Conservation (phyloP, 2,329 filamentous ascomycete genomes). For the Ophiocordyceps australis region DNA sequence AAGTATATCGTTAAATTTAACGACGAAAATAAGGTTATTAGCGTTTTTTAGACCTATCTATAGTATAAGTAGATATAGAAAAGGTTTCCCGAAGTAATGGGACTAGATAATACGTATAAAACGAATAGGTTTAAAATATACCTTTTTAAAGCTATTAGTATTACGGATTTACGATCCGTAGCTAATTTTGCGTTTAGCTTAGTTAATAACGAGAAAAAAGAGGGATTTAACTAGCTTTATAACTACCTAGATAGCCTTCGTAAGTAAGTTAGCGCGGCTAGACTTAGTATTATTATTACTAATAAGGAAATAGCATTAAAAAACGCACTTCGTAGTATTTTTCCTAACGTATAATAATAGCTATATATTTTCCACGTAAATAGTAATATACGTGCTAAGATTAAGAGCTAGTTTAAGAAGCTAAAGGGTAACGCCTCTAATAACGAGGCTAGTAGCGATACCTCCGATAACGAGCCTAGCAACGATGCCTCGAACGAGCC, state of each 20-base stretch:
- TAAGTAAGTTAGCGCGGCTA: not conserved
- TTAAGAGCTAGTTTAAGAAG: not conserved
- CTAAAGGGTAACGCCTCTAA: not conserved
- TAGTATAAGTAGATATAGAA: not conserved
- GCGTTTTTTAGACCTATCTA: not conserved
- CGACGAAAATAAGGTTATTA: not conserved
- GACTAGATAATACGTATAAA: conserved; percentile 1
- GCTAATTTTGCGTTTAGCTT: not conserved
- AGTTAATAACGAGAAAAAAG: not conserved
- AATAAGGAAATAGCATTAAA: not conserved
- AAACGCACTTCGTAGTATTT: not conserved
- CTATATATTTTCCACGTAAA: not conserved
- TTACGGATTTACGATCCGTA: not conserved
- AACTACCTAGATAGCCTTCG: not conserved
- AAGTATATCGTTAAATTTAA: conserved; percentile 1
- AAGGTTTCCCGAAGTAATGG: not conserved
- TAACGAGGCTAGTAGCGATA: not conserved
- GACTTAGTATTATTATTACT: not conserved
- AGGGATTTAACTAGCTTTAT: not conserved
- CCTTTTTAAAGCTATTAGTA: not conserved
- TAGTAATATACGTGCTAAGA: not conserved
- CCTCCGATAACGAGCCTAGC: not conserved
- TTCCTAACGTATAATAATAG: not conserved
- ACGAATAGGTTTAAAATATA: too few relatives aligned
- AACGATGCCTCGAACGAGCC: too few relatives aligned